phyloP scores from a whole-genome alignment of 78 protist genomes.

The Diacronema lutheri region DNA sequence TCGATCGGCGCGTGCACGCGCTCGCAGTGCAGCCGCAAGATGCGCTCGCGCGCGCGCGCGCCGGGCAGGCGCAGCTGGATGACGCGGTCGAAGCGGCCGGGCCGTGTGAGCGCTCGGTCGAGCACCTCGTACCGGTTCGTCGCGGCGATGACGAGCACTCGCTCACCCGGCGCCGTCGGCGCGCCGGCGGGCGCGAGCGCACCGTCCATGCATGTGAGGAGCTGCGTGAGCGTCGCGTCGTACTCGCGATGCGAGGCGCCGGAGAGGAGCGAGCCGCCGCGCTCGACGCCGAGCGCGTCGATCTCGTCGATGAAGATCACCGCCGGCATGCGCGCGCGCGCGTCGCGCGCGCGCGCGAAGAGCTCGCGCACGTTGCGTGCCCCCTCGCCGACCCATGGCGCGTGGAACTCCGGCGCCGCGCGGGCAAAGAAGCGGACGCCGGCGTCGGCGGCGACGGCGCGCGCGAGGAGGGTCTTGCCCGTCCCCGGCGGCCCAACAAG shows the following conservation, averaged over 20 bases:
- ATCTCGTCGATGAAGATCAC: slow-evolving; percentile 89
- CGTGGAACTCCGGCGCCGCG: slow-evolving; percentile 9
- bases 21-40: slow-evolving; percentile 12
- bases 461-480: slow-evolving; percentile 60
- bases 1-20: not conserved
- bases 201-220: too few relatives aligned
- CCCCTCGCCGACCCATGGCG: too few relatives aligned
- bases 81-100: slow-evolving; percentile 87
- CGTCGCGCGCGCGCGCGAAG: slow-evolving; percentile 49
- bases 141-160: slow-evolving; percentile 88
- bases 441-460: slow-evolving; percentile 7
- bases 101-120: slow-evolving; percentile 84
- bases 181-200: too few relatives aligned
- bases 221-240: too few relatives aligned
- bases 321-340: slow-evolving; percentile 61
- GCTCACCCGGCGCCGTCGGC: too few relatives aligned
- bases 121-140: slow-evolving; percentile 84
- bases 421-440: slow-evolving; percentile 3
- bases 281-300: slow-evolving; percentile 78
- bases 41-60: slow-evolving; percentile 54
- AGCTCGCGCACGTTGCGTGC: slow-evolving; percentile 6
- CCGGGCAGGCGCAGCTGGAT: slow-evolving; percentile 77
- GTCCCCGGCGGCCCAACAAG: slow-evolving; percentile 62
- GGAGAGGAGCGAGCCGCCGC: too few relatives aligned
- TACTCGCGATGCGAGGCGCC: too few relatives aligned